Base-by-base conservation (phyloP, 1,284 basidiomycete genomes). In the Neolentinus lepideus region DNA sequence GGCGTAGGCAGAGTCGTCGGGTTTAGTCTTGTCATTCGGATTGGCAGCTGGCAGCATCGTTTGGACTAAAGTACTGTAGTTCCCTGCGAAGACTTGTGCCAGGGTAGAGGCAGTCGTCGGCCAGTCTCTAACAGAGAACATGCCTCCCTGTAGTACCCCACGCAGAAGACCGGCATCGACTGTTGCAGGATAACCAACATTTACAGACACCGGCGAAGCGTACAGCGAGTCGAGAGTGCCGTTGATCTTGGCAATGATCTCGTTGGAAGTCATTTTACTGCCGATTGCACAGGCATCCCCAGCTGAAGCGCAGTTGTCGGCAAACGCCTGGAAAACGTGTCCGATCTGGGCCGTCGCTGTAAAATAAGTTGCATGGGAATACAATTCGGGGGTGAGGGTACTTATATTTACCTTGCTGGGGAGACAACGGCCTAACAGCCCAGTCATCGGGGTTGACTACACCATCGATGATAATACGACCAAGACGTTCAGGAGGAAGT, bases 401-500 rank as follows among this genome's bases (percentile, higher is more conserved):
- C n/a, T n/a, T n/a, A n/a, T n/a, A n/a, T 9, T 29, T 3, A 31
- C 21, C 29, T 31, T 4, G 12, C 27, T 8, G 21, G 27, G 21
- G 24, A 8, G 33, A 8, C n/a, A 36, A 19, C 29, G 51, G 51
- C 21, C 27, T 19, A 4, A 26, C 22, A 4, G 27, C 21, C 26
- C 33, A 52, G 33, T 16, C 9, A 29, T 52, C n/a, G 8, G 51
- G 3, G 29, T 52, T 24, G 26, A 52, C 51, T 11, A 52, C 51
- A 12, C 51, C 51, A 33, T 52, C 51, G 21, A 52, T 52, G 10
- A 52, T 36, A 26, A 52, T 52, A 3, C 33, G 21, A 52, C 51
- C 51, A 14, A 52, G 16, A 12, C 51, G 51, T 26, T 31, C 26
- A 33, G 51, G 27, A 33, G 51, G 27, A 9, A 52, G 51, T 11